Evolutionary conservation across 177 flowering plant genomes (phyloP), one percentile per base, ranked within the genome.

Genomic region (Vitis hybrid): DNA sequence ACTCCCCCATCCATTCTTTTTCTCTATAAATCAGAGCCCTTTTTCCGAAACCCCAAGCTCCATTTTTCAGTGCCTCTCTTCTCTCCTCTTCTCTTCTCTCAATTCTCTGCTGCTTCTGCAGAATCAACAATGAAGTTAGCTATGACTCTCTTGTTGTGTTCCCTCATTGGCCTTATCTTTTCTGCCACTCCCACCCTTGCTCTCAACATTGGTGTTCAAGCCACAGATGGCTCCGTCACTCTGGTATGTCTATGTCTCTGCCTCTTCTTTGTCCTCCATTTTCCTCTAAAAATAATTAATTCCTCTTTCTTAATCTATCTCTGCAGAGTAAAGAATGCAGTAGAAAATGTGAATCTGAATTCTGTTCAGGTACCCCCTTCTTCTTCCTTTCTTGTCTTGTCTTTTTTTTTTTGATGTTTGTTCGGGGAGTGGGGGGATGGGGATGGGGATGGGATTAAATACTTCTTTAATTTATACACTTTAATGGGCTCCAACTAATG

Each of bases 271-370:
- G 9, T 33, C 31, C 15, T 26, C 1, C 1, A 51, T 16, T 33
- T 33, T 22, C 13, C 13, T 48, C 39, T 2, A 19, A 14, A 20
- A 3, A 10, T 59, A 6, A 58, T 62, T 8, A 18, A 11, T 39
- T 13, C 62, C 11, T 11, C 62, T 8, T 70, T 18, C 19, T 8
- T 26, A 9, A 3, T 18, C n/a, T 20, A 2, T 11, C 9, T 67
- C 26, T 67, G 57, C 79, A 92, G 97, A 73, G 71, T 9, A 90
- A 88, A 68, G 84, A 82, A 9, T 95, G 99, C 79, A 95, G 99
- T 64, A 84, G 86, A 57, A 89, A 78, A 79, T 95, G 99, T 73
- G 99, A 95, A 78, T 95, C 99, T 6, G 85, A 84, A n/a, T 91
- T 83, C 62, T 94, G 98, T 75, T 71, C 87, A 75, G 95, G 98